Evolutionary conservation across 345 rosid species (phyloP), one percentile per base, ranked within the genome.

Genomic region (Citrus unshiu): DNA sequence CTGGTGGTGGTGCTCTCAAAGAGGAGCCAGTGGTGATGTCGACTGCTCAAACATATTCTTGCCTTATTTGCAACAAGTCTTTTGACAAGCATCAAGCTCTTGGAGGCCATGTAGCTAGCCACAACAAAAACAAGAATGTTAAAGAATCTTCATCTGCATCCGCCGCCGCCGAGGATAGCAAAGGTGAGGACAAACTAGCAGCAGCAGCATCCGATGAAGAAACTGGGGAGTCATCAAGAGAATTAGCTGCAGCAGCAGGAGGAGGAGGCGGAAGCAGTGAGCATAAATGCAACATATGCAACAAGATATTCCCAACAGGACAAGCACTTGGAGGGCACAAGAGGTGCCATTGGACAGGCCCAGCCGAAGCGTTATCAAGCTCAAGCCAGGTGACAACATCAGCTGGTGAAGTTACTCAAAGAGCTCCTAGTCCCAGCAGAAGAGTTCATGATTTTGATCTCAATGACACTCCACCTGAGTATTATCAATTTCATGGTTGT

Each of bases 261-360:
- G 67, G 21, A 27, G 68, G n/a, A 6, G 75, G 62, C 71, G 77
- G 59, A 10, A 73, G 59, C 21, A 73, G 24, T 68, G 87, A 83
- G 37, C 88, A 88, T 43, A 75, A 81, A 14, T 86, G 92, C 34
- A 80, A 84, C 72, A 80, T 84, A 51, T 87, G 88, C 79, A 67
- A 76, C 27, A 79, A 40, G 54, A 82, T 29, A 24, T 87, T 85
- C 77, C 79, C 84, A 35, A 82, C 88, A 22, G 92, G 90, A 6
- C 90, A 87, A 51, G 90, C 90, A n/a, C 87, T 85, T 34, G 90
- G 90, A 10, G 90, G 90, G 21, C 90, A 89, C 81, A 87, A 85
- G 81, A 80, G 88, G 72, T 78, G 88, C n/a, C 90, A 87, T 16
- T 85, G 88, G 89, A 73, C 80, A 21, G 85, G 82, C 9, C 73